Evolutionary conservation across 2,329 filamentous ascomycete species (phyloP).

Genomic region (Dothistroma septosporum): DNA sequence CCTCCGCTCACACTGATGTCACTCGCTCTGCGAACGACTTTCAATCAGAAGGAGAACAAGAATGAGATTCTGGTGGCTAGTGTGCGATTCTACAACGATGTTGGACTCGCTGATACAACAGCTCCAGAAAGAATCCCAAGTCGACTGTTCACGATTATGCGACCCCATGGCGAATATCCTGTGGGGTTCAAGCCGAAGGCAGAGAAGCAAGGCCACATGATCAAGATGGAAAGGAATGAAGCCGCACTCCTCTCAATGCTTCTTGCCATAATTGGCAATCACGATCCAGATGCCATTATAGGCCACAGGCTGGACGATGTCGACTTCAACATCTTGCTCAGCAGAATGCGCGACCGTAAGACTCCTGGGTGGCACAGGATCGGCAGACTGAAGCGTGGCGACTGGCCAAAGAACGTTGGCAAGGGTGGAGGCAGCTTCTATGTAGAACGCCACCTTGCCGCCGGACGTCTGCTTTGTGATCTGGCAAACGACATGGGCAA

Average conservation of each 20-base stretch:
- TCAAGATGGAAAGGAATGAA: slow-evolving; percentile 80
- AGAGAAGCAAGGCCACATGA: slow-evolving; percentile 68
- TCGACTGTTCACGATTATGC: slow-evolving; percentile 85
- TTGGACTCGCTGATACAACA: slow-evolving; percentile 81
- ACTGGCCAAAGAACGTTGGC: slow-evolving; percentile 84
- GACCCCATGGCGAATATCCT: slow-evolving; percentile 76
- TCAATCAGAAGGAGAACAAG: slow-evolving; percentile 90
- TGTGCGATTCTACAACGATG: slow-evolving; percentile 85
- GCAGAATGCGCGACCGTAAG: slow-evolving; percentile 81
- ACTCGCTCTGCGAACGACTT: slow-evolving; percentile 77
- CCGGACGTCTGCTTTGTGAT: slow-evolving; percentile 87
- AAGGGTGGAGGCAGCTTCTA: slow-evolving; percentile 88
- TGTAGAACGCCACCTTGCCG: slow-evolving; percentile 81
- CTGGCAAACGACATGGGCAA: slow-evolving; percentile 95
- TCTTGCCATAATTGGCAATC: slow-evolving; percentile 77
- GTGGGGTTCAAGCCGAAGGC: slow-evolving; percentile 78
- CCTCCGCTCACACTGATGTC: slow-evolving; percentile 96
- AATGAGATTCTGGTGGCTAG: slow-evolving; percentile 92
- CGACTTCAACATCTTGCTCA: slow-evolving; percentile 87
- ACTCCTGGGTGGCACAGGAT: slow-evolving; percentile 93
- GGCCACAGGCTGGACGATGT: slow-evolving; percentile 97
- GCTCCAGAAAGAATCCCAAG: slow-evolving; percentile 83
- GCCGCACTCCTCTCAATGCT: slow-evolving; percentile 82
- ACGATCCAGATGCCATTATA: slow-evolving; percentile 89
- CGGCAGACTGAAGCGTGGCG: slow-evolving; percentile 73